These are phyloP conservation scores for Clathrus columnatus DNA, from an alignment of 768 basidiomycete genomes.

Conservation along the genomic window DNA sequence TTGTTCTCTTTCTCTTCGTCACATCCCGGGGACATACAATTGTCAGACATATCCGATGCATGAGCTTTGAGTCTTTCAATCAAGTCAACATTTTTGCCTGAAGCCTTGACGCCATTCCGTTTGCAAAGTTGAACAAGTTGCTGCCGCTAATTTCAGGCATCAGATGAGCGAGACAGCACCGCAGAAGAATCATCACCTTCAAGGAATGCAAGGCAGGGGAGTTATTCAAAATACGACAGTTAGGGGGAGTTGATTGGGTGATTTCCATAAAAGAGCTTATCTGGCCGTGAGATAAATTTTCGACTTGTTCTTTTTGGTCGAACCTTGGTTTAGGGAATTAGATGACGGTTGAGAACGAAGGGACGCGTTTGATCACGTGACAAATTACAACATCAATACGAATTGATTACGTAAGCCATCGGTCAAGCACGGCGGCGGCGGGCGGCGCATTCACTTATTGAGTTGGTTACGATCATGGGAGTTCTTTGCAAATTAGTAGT, in stretches of 20 bases:
- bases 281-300: too few species aligned
- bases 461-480: too few species aligned
- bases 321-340: neutral
- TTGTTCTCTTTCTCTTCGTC: conserved; percentile 20
- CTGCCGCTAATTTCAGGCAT: conserved; percentile 35
- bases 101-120: conserved; percentile 68
- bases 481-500: too few species aligned
- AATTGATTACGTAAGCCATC: neutral
- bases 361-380: conserved; percentile 7
- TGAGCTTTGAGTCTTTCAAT: conserved; percentile 60
- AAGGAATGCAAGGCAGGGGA: conserved; percentile 77
- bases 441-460: too few species aligned
- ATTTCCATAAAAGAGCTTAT: neutral
- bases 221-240: conserved; percentile 61
- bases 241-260: conserved; percentile 2
- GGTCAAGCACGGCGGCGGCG: neutral
- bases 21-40: conserved; percentile 16
- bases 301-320: neutral
- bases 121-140: conserved; percentile 84
- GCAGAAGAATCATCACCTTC: conserved; percentile 27
- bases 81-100: conserved; percentile 71
- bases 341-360: neutral
- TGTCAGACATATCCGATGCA: conserved; percentile 31
- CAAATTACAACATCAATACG: neutral
- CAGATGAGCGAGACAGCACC: neutral